A percentile compares a stretch with the other conserved stretches of the same genome.
Conservation (phyloP, 495 filamentous ascomycete genomes). For the Neurospora terricola region DNA sequence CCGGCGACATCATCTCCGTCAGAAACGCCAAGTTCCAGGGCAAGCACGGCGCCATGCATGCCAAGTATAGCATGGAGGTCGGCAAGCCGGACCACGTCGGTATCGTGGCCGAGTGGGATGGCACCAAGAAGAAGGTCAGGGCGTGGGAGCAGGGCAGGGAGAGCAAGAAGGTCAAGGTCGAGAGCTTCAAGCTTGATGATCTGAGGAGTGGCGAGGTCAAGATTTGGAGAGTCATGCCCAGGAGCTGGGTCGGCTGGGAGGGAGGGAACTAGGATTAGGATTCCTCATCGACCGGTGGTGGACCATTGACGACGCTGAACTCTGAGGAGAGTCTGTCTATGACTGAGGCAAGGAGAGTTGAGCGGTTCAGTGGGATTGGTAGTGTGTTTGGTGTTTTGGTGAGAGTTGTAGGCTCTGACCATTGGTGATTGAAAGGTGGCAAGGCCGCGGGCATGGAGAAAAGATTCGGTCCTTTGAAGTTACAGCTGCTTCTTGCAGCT, state of each 20-base stretch:
- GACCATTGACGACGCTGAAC: neutral
- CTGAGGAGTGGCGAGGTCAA: constrained; percentile 89
- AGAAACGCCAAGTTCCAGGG: constrained; percentile 93
- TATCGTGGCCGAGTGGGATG: constrained; percentile 97
- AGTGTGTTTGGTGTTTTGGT: neutral
- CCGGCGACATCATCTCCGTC: constrained; percentile 88
- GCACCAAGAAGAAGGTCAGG: constrained; percentile 93
- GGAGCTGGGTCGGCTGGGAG: constrained; percentile 87
- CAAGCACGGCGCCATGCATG: constrained; percentile 88
- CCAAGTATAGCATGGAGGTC: constrained; percentile 83
- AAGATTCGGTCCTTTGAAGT: neutral
- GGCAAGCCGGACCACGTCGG: constrained; percentile 91
- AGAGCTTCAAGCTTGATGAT: constrained; percentile 90
- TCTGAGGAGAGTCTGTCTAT: neutral
- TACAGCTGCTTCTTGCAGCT: neutral
- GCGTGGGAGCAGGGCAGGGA: constrained; percentile 94
- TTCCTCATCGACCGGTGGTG: neutral
- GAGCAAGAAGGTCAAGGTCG: constrained; percentile 85
- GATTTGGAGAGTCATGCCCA: constrained; percentile 92
- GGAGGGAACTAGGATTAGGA: constrained; percentile 2
- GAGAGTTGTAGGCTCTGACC: neutral
- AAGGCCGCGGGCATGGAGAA: neutral
- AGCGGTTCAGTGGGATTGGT: neutral
- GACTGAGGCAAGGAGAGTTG: neutral
- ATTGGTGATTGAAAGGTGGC: neutral